These are phyloP conservation scores for Mucuna pruriens DNA, from an alignment of 306 rosid species.

Conservation along the genomic window DNA sequence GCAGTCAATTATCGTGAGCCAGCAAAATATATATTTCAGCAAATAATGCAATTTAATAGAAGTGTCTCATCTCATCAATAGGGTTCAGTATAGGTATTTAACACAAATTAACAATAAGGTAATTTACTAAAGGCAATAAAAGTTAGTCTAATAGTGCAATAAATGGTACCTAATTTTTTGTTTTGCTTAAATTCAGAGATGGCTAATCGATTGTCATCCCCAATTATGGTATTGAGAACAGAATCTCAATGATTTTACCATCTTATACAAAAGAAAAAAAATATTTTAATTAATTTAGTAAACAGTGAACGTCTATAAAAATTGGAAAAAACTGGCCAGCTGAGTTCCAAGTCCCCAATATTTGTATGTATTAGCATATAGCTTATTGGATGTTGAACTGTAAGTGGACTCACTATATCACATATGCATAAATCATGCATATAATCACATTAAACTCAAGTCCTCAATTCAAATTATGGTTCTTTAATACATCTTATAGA, in stretches of 20 bases:
- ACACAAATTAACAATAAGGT: not conserved
- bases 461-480: not conserved
- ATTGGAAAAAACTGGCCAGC: not conserved
- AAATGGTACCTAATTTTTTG: not conserved
- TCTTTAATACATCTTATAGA: not conserved
- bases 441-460: conserved; percentile 2
- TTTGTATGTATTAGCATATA: not conserved
- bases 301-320: conserved; percentile 1
- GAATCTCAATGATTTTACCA: not conserved
- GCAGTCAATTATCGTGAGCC: not conserved
- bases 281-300: not conserved
- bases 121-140: not conserved
- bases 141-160: not conserved
- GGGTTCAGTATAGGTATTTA: not conserved
- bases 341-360: not conserved
- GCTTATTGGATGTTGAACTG: not conserved
- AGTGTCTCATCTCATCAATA: conserved; percentile 12
- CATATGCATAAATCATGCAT: conserved; percentile 1
- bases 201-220: not conserved
- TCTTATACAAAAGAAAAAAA: conserved; percentile 5
- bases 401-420: not conserved
- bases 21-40: not conserved
- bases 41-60: not conserved
- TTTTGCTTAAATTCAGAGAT: not conserved
- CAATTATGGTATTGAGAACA: not conserved